phyloP scores from a whole-genome alignment of 192 early-diverging fungal genomes.

The Rhizoclosmatium sp. region DNA sequence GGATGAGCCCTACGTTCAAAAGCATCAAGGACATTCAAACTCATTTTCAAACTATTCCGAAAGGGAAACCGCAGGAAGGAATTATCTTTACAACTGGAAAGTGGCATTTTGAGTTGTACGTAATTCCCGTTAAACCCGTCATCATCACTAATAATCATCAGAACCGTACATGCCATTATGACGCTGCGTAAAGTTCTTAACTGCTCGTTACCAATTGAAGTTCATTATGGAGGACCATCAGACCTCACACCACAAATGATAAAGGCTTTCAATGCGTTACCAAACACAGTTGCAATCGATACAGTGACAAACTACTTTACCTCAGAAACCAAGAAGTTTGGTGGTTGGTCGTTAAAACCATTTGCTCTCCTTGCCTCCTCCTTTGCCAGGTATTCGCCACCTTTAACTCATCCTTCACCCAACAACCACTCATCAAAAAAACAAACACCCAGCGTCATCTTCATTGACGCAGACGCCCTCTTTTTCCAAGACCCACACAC shows the following conservation, averaged over 20 bases:
- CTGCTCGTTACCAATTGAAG: conserved; percentile 62
- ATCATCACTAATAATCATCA: background rate
- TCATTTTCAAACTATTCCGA: background rate
- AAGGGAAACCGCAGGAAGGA: background rate
- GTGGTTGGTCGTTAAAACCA: conserved; percentile 56
- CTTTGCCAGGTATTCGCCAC: conserved; percentile 55
- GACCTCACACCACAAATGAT: conserved; percentile 6
- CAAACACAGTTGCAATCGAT: conserved; percentile 39
- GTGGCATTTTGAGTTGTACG: conserved; percentile 36
- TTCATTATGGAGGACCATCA: conserved; percentile 56
- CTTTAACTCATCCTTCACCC: background rate
- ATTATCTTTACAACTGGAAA: conserved; percentile 22
- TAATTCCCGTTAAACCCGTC: background rate
- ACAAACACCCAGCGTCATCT: conserved; percentile 58
- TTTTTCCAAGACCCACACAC: conserved; percentile 69
- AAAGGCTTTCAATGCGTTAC: conserved; percentile 6
- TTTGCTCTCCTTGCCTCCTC: conserved; percentile 66
- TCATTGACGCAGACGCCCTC: conserved; percentile 77
- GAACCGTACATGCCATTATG: conserved; percentile 15
- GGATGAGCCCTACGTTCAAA: conserved; percentile 13
- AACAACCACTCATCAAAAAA: background rate
- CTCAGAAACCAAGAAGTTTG: background rate
- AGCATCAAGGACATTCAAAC: background rate
- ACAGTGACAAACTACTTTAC: conserved; percentile 29
- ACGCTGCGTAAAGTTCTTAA: conserved; percentile 42